Evolutionary conservation across 2,329 filamentous ascomycete species (phyloP).

Genomic region (Phyllosticta paracitricarpa): DNA sequence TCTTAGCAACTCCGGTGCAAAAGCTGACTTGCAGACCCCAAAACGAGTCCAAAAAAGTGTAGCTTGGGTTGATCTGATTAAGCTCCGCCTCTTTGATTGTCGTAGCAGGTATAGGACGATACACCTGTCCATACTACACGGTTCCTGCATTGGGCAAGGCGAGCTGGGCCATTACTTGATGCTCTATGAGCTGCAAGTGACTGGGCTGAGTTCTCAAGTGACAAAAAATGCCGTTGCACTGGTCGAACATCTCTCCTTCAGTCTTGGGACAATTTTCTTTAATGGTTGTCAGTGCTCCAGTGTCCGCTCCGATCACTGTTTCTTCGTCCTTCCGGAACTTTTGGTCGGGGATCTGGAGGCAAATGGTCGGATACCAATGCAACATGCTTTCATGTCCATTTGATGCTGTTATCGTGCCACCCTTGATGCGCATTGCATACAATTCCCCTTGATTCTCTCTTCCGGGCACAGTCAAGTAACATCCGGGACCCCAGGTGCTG

Average conservation of each 20-base stretch:
- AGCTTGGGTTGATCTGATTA: constrained; percentile 4
- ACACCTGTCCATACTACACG: neutral
- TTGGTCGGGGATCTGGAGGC: neutral
- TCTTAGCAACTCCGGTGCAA: constrained; percentile 16
- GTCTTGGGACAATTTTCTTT: constrained; percentile 2
- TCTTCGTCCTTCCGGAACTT: neutral
- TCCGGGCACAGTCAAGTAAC: neutral
- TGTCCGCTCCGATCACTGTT: neutral
- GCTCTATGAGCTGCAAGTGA: constrained; percentile 1
- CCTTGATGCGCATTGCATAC: neutral
- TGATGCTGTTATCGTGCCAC: neutral
- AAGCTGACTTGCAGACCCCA: constrained; percentile 18
- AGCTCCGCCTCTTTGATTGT: constrained; percentile 2
- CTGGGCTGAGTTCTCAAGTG: neutral
- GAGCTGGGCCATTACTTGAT: constrained; percentile 8
- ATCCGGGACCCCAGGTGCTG: neutral
- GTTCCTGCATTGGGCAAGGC: constrained; percentile 2
- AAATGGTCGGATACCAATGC: neutral
- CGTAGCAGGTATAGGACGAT: constrained; percentile 5
- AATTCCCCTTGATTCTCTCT: neutral
- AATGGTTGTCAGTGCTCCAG: neutral
- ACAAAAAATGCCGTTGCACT: neutral
- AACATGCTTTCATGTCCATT: neutral
- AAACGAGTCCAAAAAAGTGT: constrained; percentile 6
- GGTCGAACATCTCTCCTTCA: neutral